Evolutionary conservation across 2,329 filamentous ascomycete species (phyloP).

Genomic region (Xylaria sp.): DNA sequence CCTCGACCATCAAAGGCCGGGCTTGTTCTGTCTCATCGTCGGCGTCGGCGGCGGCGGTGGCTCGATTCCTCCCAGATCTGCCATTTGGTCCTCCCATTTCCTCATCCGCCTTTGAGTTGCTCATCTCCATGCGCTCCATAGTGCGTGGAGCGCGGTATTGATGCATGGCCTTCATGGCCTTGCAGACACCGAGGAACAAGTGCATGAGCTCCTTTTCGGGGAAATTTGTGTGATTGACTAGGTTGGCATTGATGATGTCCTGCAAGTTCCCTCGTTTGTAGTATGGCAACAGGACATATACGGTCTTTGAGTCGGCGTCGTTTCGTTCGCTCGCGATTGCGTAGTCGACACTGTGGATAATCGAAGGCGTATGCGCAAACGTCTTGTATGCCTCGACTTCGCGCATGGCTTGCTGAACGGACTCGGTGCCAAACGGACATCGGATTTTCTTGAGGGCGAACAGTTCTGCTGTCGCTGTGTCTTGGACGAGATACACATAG

Average conservation of each 20-base stretch:
- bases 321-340: conserved; percentile 66
- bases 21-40: conserved; percentile 81
- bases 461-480: conserved; percentile 82
- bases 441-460: conserved; percentile 99
- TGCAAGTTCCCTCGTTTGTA: conserved; percentile 95
- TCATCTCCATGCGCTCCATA: conserved; percentile 66
- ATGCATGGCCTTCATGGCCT: conserved; percentile 90
- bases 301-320: conserved; percentile 82
- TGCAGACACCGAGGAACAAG: conserved; percentile 91
- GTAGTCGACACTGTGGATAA: conserved; percentile 64
- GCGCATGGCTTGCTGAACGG: conserved; percentile 91
- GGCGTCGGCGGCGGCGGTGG: conserved; percentile 63
- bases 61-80: conserved; percentile 53
- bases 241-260: conserved; percentile 97
- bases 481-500: conserved; percentile 98
- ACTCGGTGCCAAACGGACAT: conserved; percentile 97
- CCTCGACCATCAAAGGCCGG: conserved; percentile 83
- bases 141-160: conserved; percentile 73
- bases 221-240: conserved; percentile 93
- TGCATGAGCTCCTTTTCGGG: conserved; percentile 89
- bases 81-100: conserved; percentile 53
- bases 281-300: conserved; percentile 96
- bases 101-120: conserved; percentile 54
- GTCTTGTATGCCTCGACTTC: conserved; percentile 97
- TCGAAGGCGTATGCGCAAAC: conserved; percentile 83